Evolutionary conservation across 2,329 filamentous ascomycete genomes (phyloP).

Genomic region (Scopulariopsis brevicaulis): DNA sequence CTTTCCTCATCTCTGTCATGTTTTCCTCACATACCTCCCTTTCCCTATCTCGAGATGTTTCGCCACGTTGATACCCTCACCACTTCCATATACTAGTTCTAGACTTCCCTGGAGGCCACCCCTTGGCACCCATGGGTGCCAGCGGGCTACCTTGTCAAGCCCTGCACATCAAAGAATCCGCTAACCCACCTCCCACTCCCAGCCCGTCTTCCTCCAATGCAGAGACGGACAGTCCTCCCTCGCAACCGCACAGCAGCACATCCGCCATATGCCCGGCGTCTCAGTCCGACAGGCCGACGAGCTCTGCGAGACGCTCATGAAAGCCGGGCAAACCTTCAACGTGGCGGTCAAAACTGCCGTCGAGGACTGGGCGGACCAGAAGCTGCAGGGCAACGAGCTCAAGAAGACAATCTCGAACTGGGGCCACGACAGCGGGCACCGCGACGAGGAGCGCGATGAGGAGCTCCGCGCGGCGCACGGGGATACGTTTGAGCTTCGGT

Average conservation of each 20-base stretch:
- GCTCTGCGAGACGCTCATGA: constrained; percentile 20
- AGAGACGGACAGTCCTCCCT: constrained; percentile 22
- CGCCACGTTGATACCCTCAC: neutral
- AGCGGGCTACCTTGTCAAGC: neutral
- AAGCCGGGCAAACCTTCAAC: constrained; percentile 23
- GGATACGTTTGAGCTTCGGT: neutral
- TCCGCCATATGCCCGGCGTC: constrained; percentile 27
- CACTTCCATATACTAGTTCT: neutral
- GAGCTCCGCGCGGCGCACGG: neutral
- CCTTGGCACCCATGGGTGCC: no score
- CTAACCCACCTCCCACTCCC: neutral
- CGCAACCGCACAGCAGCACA: constrained; percentile 22
- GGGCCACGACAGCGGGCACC: constrained; percentile 21
- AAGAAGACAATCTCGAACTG: constrained; percentile 3
- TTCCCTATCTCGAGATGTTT: neutral
- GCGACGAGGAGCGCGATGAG: constrained; percentile 20
- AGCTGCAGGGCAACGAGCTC: constrained; percentile 1
- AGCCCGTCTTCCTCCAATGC: constrained; percentile 22
- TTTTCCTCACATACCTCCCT: neutral
- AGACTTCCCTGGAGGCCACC: no score
- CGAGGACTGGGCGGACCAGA: constrained; percentile 3
- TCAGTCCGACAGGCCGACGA: constrained; percentile 20
- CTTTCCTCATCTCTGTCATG: neutral
- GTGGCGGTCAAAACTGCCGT: constrained; percentile 2
- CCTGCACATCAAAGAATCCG: neutral